These are phyloP conservation scores for Backusella circina DNA, from an alignment of 192 early-diverging fungal species.

Conservation along the genomic window DNA sequence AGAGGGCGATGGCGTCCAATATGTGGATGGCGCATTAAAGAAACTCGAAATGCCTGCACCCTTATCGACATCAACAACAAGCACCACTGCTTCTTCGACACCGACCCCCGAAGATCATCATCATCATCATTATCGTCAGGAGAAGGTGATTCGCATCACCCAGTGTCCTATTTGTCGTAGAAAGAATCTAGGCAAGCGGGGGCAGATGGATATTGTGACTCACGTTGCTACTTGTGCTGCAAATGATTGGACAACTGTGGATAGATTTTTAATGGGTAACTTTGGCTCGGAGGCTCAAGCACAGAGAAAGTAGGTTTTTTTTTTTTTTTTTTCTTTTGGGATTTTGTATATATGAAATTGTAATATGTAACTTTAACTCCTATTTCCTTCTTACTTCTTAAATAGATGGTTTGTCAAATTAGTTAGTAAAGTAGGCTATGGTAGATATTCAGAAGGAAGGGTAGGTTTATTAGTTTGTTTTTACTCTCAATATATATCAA, in stretches of 20 bases:
- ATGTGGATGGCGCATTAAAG: background rate
- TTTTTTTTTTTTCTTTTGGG: background rate
- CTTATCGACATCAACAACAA: background rate
- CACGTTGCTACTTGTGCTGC: conserved; percentile 74
- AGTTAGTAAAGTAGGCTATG: conserved; percentile 35
- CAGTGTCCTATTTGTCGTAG: conserved; percentile 71
- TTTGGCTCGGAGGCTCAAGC: conserved; percentile 76
- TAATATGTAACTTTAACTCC: background rate
- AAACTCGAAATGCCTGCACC: background rate
- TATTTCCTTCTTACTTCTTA: background rate
- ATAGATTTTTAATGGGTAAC: conserved; percentile 69
- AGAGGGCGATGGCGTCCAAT: conserved; percentile 26
- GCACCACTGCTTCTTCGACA: background rate
- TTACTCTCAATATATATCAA: too few relatives aligned
- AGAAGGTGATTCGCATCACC: conserved; percentile 60
- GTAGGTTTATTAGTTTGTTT: conserved; percentile 4
- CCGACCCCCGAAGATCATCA: background rate
- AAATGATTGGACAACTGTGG: conserved; percentile 62
- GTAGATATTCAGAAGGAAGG: conserved; percentile 43
- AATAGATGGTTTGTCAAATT: conserved; percentile 36
- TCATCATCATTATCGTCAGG: conserved; percentile 22
- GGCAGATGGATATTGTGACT: conserved; percentile 70
- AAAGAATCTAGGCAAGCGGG: conserved; percentile 42
- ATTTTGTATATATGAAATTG: background rate
- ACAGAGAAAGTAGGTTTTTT: conserved; percentile 65